Conservation (phyloP, 176 grass and related monocot species). For the Lolium rigidum region DNA sequence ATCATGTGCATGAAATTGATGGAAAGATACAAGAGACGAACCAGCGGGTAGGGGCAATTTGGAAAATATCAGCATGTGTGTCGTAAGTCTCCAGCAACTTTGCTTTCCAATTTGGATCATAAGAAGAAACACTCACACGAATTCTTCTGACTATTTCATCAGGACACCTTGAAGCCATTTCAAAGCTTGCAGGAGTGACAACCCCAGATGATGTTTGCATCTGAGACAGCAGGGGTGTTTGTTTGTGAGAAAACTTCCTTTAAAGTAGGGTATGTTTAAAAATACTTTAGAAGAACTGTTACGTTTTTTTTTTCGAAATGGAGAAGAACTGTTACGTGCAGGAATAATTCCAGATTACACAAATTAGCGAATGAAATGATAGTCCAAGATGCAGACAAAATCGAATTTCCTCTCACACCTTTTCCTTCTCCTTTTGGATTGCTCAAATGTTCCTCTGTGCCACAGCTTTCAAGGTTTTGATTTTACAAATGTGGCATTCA, state of each 20-base stretch:
- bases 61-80: constrained; percentile 61
- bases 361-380: constrained; percentile 4
- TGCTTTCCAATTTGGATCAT: constrained; percentile 73
- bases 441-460: neutral
- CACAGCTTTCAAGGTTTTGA: neutral
- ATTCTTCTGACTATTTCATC: constrained; percentile 92
- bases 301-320: too few relatives aligned
- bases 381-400: neutral
- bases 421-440: constrained; percentile 17
- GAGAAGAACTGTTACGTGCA: constrained; percentile 2
- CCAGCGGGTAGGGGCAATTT: constrained; percentile 70
- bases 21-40: constrained; percentile 40
- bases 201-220: constrained; percentile 70
- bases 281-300: neutral
- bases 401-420: neutral
- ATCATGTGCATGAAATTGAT: neutral
- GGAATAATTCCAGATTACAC: constrained; percentile 10
- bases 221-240: constrained; percentile 42
- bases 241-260: constrained; percentile 13
- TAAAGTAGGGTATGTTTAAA: neutral
- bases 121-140: constrained; percentile 65
- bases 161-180: constrained; percentile 68
- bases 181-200: constrained; percentile 75
- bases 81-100: constrained; percentile 84
- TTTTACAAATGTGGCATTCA: neutral